Evolutionary conservation across 2,329 filamentous ascomycete genomes (phyloP).

Genomic region (Hypomyces perniciosus): DNA sequence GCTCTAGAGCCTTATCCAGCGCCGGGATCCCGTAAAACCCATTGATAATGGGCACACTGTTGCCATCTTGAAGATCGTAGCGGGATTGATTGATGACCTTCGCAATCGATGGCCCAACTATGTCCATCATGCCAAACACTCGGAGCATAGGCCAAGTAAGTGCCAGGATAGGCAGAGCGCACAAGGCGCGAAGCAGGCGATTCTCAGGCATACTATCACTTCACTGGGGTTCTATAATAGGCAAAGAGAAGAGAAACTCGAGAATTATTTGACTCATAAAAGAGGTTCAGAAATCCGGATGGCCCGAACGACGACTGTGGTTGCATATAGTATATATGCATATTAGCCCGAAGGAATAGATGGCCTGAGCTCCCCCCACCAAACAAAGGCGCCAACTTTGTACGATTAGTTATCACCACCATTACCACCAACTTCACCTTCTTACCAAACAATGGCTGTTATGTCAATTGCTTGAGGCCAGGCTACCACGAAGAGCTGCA

Average conservation of each 20-base stretch:
- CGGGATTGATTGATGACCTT: not conserved
- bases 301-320: not conserved
- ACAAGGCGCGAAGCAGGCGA: conserved; percentile 4
- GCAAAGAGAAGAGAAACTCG: not conserved
- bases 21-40: conserved; percentile 18
- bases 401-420: conserved; percentile 1
- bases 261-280: no score
- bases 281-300: no score
- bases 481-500: conserved; percentile 8
- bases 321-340: not conserved
- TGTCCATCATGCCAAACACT: not conserved
- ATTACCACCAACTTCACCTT: conserved; percentile 4
- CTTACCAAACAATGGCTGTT: conserved; percentile 4
- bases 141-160: conserved; percentile 2
- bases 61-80: conserved; percentile 3
- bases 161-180: conserved; percentile 6
- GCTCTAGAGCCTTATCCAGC: conserved; percentile 18
- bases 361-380: conserved; percentile 13
- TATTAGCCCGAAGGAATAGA: not conserved
- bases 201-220: conserved; percentile 2
- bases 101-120: not conserved
- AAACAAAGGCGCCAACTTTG: conserved; percentile 1
- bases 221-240: not conserved
- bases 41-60: conserved; percentile 11
- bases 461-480: conserved; percentile 10